Conservation (phyloP, 495 filamentous ascomycete species). For the Aspergillus diversus region DNA sequence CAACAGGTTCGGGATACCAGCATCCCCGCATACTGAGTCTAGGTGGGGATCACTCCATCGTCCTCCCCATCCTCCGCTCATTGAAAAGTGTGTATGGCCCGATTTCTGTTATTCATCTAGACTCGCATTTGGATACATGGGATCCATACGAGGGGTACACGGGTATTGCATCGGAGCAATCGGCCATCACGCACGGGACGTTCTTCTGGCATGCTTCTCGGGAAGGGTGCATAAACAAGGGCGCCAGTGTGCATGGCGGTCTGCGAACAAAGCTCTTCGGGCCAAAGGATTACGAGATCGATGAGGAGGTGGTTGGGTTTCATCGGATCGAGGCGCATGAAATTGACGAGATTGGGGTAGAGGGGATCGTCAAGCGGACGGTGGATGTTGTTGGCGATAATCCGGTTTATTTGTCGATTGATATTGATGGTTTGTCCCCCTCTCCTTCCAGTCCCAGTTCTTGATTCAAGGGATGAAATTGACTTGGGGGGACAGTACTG, state of each 20-base stretch:
- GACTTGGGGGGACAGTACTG: too few species aligned
- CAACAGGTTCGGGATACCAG: constrained; percentile 18
- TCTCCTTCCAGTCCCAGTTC: too few species aligned
- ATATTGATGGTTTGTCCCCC: constrained; percentile 31
- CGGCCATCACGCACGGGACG: constrained; percentile 36
- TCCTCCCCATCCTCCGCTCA: constrained; percentile 60
- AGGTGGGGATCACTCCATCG: constrained; percentile 67
- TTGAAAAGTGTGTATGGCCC: constrained; percentile 57
- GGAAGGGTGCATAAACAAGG: constrained; percentile 30
- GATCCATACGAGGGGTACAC: constrained; percentile 43
- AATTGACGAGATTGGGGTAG: constrained; percentile 34
- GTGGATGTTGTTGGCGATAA: constrained; percentile 23
- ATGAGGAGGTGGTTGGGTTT: constrained; percentile 29
- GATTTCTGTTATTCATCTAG: constrained; percentile 62
- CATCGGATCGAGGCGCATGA: constrained; percentile 26
- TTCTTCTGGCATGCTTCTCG: constrained; percentile 36
- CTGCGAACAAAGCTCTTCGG: constrained; percentile 32
- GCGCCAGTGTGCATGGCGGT: constrained; percentile 32
- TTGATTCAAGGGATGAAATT: too few species aligned
- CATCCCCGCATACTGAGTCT: constrained; percentile 54
- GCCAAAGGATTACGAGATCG: constrained; percentile 29
- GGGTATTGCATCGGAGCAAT: constrained; percentile 32
- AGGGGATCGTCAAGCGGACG: constrained; percentile 25
- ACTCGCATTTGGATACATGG: constrained; percentile 63
- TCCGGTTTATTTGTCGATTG: constrained; percentile 34